phyloP scores from a whole-genome alignment of 345 rosid genomes.

The Rhodomyrtus tomentosa region DNA sequence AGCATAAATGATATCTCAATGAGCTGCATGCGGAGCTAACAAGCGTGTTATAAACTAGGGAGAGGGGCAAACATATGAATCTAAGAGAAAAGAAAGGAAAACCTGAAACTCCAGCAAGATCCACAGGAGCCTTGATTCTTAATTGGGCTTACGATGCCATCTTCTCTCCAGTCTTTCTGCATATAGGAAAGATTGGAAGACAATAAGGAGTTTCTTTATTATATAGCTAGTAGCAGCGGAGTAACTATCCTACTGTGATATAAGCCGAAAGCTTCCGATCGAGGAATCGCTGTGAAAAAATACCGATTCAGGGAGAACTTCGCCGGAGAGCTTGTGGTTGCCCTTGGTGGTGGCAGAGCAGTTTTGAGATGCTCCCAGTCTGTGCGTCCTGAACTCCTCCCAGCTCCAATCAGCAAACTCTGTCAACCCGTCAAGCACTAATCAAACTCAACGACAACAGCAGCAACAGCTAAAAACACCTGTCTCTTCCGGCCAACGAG shows the following conservation, averaged over 20 bases:
- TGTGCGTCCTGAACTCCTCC: slow-evolving; percentile 73
- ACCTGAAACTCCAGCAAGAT: slow-evolving; percentile 99
- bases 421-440: slow-evolving; percentile 11
- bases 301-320: slow-evolving; percentile 52
- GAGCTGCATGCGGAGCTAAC: background rate
- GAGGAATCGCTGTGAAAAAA: background rate
- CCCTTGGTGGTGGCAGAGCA: slow-evolving; percentile 90
- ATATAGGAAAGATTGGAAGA: background rate
- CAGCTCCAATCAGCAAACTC: slow-evolving; percentile 95
- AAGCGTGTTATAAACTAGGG: background rate
- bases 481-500: background rate
- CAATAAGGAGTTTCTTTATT: background rate
- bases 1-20: background rate
- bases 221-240: too few species aligned
- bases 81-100: background rate
- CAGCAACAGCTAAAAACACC: background rate
- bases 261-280: background rate
- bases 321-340: slow-evolving; percentile 55
- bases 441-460: background rate
- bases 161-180: slow-evolving; percentile 93
- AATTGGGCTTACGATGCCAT: slow-evolving; percentile 79
- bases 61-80: background rate
- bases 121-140: slow-evolving; percentile 86
- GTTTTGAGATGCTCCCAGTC: slow-evolving; percentile 88
- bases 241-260: too few species aligned